phyloP scores from a whole-genome alignment of 2,329 filamentous ascomycete species.

The Aureobasidium subglaciale region DNA sequence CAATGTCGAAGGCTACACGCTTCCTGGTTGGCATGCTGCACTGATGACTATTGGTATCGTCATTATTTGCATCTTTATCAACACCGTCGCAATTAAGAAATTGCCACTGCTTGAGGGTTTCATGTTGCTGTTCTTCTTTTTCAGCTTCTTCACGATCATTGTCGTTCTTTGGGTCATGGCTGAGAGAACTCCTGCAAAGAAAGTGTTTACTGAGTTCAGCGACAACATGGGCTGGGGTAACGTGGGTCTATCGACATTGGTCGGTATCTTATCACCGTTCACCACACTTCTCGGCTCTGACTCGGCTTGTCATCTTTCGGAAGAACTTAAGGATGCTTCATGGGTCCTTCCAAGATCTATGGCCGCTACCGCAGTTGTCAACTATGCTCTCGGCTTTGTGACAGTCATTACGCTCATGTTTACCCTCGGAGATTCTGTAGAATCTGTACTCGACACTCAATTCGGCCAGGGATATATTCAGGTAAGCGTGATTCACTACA shows the following conservation, averaged over 20 bases:
- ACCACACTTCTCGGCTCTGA: slow-evolving; percentile 21
- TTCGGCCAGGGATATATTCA: slow-evolving; percentile 10
- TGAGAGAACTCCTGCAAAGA: slow-evolving; percentile 21
- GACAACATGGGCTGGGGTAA: slow-evolving; percentile 33
- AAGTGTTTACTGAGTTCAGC: slow-evolving; percentile 33
- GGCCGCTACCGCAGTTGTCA: slow-evolving; percentile 23
- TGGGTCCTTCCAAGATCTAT: slow-evolving; percentile 25
- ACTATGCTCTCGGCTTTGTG: slow-evolving; percentile 31
- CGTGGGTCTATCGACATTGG: slow-evolving; percentile 25
- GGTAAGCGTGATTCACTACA: slow-evolving; percentile 2
- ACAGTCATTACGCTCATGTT: slow-evolving; percentile 26
- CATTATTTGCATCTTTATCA: slow-evolving; percentile 9
- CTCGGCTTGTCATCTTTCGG: slow-evolving; percentile 21
- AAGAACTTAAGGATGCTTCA: slow-evolving; percentile 26
- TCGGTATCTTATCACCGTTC: slow-evolving; percentile 27
- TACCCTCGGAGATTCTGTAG: slow-evolving; percentile 23
- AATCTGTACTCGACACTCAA: slow-evolving; percentile 20
- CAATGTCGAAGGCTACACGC: not conserved
- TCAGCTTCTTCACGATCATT: slow-evolving; percentile 31
- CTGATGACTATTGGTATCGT: slow-evolving; percentile 11
- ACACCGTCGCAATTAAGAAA: slow-evolving; percentile 8
- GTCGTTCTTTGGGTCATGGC: slow-evolving; percentile 22
- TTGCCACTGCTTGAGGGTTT: slow-evolving; percentile 28
- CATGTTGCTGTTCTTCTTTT: slow-evolving; percentile 32
- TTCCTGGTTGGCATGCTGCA: slow-evolving; percentile 4